Evolutionary conservation across 306 rosid species (phyloP).

Genomic region (Cucurbita maxima): DNA sequence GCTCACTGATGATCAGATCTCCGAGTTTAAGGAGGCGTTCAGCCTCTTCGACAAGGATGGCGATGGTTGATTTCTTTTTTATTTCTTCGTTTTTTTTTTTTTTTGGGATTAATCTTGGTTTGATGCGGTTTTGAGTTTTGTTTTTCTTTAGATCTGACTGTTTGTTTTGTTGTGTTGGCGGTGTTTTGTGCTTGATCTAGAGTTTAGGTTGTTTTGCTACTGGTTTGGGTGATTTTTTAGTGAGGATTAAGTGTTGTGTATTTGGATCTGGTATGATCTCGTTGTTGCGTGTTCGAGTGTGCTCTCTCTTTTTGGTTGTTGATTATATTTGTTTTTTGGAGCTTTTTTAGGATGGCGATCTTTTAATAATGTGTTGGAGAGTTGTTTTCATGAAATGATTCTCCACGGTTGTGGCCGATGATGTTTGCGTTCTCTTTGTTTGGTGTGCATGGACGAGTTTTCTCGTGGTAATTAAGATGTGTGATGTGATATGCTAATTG

Average conservation of each 20-base stretch:
- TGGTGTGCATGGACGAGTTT: not conserved
- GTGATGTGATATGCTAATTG: not conserved
- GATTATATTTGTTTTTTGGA: not conserved
- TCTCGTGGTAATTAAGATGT: not conserved
- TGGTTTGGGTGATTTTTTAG: not conserved
- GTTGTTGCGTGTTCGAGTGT: not conserved
- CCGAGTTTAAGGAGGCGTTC: conserved; percentile 75
- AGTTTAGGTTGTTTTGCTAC: not conserved
- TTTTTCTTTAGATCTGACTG: not conserved
- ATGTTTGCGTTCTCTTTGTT: not conserved
- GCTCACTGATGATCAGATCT: conserved; percentile 77
- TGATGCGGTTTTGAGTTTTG: not conserved
- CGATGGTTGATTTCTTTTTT: conserved; percentile 49
- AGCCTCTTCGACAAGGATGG: conserved; percentile 83
- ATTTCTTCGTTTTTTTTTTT: not conserved
- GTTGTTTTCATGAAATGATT: not conserved
- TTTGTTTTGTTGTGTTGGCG: not conserved
- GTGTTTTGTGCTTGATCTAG: conserved; percentile 1
- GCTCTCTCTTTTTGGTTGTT: not conserved
- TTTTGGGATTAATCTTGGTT: not conserved
- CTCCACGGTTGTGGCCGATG: not conserved
- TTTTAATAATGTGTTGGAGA: not conserved
- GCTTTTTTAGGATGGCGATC: not conserved
- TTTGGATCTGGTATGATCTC: not conserved
- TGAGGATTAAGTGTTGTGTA: not conserved